Percentiles rank a stretch among this genome's conserved stretches.
phyloP scores from a whole-genome alignment of 768 basidiomycete species.

The Boletus rubropictus region DNA sequence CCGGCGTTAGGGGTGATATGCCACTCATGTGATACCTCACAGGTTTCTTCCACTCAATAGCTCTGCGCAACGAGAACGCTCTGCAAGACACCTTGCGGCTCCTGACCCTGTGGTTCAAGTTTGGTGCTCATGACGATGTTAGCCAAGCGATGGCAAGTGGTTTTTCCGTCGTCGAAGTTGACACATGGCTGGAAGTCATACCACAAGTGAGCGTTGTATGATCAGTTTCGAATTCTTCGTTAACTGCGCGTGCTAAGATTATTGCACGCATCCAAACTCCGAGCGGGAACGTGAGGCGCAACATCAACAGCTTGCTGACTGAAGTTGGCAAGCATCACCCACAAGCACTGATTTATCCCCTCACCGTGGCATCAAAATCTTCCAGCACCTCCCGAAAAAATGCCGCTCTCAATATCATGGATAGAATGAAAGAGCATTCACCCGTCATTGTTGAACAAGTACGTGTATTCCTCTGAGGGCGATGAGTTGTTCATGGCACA shows the following conservation, averaged over 20 bases:
- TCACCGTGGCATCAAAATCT: conserved; percentile 96
- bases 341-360: conserved; percentile 91
- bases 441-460: conserved; percentile 83
- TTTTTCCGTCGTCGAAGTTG: conserved; percentile 84
- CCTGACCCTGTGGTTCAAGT: conserved; percentile 97
- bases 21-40: conserved; percentile 7
- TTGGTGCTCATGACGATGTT: conserved; percentile 84
- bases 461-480: conserved; percentile 8
- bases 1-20: neutral
- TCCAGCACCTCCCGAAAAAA: conserved; percentile 76
- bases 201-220: conserved; percentile 64
- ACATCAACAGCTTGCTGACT: conserved; percentile 81
- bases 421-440: conserved; percentile 90
- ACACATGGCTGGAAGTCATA: conserved; percentile 98
- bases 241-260: conserved; percentile 48
- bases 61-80: conserved; percentile 82
- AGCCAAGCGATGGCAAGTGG: conserved; percentile 84
- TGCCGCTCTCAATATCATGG: conserved; percentile 84
- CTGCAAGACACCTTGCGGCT: conserved; percentile 92
- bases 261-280: conserved; percentile 98
- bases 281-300: conserved; percentile 74
- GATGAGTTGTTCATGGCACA: neutral
- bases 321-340: conserved; percentile 97
- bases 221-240: neutral
- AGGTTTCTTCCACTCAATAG: conserved; percentile 96